Evolutionary conservation across 257 asterid genomes (phyloP), one percentile per base, ranked within the genome.

Genomic region (Solanum ossicruentum): DNA sequence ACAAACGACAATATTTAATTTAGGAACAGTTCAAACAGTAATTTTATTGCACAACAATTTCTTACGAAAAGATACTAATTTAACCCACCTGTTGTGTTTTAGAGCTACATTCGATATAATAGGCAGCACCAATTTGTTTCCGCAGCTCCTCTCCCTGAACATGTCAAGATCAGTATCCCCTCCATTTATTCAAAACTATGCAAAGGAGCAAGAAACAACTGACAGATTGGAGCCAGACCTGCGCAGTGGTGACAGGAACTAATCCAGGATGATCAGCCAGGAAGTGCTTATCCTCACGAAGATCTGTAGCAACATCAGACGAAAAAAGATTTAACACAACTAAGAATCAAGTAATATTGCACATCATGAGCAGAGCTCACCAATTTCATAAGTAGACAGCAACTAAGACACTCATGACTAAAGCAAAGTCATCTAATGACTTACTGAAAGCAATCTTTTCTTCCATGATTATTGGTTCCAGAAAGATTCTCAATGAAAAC

Each of bases 91-190:
- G 99, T 86, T 96, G 99, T 87, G 99, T 94, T 90, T 96, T 96
- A 36, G 99, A 93, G 90, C 99, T 96, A 90, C 99, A 96, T 81
- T 96, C 99, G 15, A 96, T 91, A 87, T 96, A 96, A 88, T 92
- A 93, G 26, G 96, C 83, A 5, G 98, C 98, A 26, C 98, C 98
- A 73, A 96, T 93, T 81, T 92, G 95, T 88, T 91, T 94, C 10
- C 99, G 94, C 28, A 96, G 98, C 91, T 94, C 99, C 91, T 96
- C 98, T 8, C 99, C 99, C 98, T 96, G 86, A 87, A 86, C n/a
- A 84, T 55, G 45, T 26, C 84, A 32, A 72, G 41, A 58, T 75
- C 79, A 77, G 81, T 69, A 58, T 65, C n/a, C 65, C 49, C 21
- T 28, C 45, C 83, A 52, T 78, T 78, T 52, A 78, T 52, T 78